Base-by-base conservation (phyloP, 805 yeast genomes). In the Kodamaea jinghongensis region DNA sequence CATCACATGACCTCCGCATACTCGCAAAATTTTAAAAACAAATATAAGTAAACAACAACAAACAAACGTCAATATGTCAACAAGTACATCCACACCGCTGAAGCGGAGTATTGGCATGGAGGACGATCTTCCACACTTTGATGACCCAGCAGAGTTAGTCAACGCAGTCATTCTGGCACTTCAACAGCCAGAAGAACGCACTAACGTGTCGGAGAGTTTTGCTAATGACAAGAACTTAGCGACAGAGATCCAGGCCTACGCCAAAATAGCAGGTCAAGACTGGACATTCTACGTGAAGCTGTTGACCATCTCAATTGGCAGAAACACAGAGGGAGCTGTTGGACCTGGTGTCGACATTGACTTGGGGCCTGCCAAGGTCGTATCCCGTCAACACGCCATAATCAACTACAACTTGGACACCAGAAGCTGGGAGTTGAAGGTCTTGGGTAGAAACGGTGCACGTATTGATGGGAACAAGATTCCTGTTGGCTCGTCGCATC, bases 321-420 rank as follows among this genome's bases (percentile, higher is more conserved):
- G 99, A 53, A 83, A 83, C 53, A 86, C 96, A 2, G 73, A 70
- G 28, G 57, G 56, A 28, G 36, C 33, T 14, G 28, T 36, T n/a
- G 37, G 39, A 10, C 27, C 15, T 4, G 33, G 28, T 15, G 79
- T 81, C 28, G 89, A 89, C 54, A 91, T 91, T 35, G 99, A 93
- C 61, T 68, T 93, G 52, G 97, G 97, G 2, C 99, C 99, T 1
- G 91, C 96, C 8, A 91, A 91, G 61, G 96, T 93, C n/a, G 98
- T 93, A 3, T 82, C 93, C 15, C 78, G 99, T 47, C 81, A 76
- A 50, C 99, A 93, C 59, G 98, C 98, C 0, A 63, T 76, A 12
- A 89, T 93, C 39, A 76, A 78, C 36, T 93, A 86, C 61, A 87
- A 90, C 58, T 66, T 81, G 47, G 78, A 76, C 43, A 65, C 76